Base-by-base conservation (phyloP, 192 early-diverging fungal genomes). In the Podila epigama region DNA sequence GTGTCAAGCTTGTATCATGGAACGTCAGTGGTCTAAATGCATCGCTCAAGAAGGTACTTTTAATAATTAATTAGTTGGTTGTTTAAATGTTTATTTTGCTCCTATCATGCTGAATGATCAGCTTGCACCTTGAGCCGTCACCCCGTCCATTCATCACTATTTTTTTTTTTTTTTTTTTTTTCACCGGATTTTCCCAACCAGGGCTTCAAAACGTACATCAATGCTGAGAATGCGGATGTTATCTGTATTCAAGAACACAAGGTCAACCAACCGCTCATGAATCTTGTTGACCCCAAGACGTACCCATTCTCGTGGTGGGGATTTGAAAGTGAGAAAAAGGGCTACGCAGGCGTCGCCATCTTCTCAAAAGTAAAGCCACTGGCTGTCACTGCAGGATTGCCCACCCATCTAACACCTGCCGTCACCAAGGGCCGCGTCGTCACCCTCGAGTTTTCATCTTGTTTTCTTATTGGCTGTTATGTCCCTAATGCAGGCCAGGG, bases 231-330 rank as follows among this genome's bases (percentile, higher is more conserved):
- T 54, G 87, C 95, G 0, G 95, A 95, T 63, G 84, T 97, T 28
- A 57, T 96, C 1, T 92, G 89, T 64, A 36, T 97, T 39, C 94
- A 96, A 71, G 95, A 96, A 69, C 94, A 92, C 50, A 97, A 95
- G 79, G 82, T 92, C 15, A 92, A 93, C 69, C 81, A 89, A 67
- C 83, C 91, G 12, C 81, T 85, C 54, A 62, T 84, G 18, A 84
- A 89, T 36, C 62, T 86, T 20, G 70, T 92, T 22, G 84, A 86
- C 66, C 80, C 85, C 55, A 84, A 85, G 63, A 73, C 72, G 42
- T 94, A 91, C 67, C 91, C 88, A 51, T 86, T 89, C 82, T 83
- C 88, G 66, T 89, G 88, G 37, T 94, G 92, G 91, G 83, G 80
- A 0, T 81, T 84, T 73, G 82, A 85, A 32, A 48, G 34, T 15